A percentile compares a stretch with the other conserved stretches of the same genome.
Evolutionary conservation across 2,329 filamentous ascomycete species (phyloP).

Genomic region (Diaporthe aspalathi): DNA sequence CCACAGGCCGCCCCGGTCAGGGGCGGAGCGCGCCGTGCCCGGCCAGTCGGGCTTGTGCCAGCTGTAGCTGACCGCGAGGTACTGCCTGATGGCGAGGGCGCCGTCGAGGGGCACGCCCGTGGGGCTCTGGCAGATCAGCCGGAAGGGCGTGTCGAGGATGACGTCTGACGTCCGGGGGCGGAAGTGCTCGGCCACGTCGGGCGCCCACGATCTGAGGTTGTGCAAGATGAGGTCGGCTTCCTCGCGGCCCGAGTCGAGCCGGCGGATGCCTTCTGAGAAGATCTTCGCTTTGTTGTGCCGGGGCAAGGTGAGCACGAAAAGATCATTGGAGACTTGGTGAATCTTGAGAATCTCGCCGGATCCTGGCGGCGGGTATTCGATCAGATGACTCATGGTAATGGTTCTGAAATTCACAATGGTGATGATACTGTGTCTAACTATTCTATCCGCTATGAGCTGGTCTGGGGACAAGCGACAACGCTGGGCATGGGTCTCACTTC

Average conservation of each 20-base stretch:
- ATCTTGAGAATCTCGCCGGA: background rate
- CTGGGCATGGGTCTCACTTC: too few relatives aligned
- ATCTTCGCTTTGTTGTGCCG: background rate
- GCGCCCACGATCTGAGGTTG: background rate
- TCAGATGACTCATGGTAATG: too few relatives aligned
- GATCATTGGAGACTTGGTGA: background rate
- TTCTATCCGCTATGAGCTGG: too few relatives aligned
- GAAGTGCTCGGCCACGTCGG: accelerated
- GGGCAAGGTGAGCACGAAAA: background rate
- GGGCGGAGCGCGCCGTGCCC: background rate
- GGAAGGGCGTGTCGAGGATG: background rate
- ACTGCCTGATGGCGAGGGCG: background rate
- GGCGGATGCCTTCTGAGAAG: background rate
- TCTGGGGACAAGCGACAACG: too few relatives aligned
- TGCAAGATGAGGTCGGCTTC: background rate
- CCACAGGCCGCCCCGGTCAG: background rate
- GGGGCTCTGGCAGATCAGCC: background rate
- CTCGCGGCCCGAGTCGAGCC: background rate
- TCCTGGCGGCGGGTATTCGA: accelerated
- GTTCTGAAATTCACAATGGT: too few relatives aligned
- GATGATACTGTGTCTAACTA: too few relatives aligned
- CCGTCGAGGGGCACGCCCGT: background rate
- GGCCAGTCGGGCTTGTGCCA: background rate
- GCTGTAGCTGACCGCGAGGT: background rate
- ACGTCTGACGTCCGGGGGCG: background rate